Conservation (phyloP, 1,284 basidiomycete genomes). For the Leccinum insigne region DNA sequence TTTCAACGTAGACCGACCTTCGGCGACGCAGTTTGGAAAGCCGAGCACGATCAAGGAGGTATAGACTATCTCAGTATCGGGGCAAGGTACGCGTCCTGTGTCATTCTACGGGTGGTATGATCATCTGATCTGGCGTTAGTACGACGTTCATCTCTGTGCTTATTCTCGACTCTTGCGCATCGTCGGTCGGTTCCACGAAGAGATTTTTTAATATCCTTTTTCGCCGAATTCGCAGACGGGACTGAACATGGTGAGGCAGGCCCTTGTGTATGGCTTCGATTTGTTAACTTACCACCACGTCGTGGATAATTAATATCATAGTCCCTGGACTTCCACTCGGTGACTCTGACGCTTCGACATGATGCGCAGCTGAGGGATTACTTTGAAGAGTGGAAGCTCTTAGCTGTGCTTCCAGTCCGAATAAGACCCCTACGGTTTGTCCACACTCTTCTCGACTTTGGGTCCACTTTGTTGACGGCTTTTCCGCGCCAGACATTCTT, state of each 20-base stretch:
- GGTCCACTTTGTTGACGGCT: slow-evolving; percentile 1
- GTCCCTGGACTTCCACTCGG: slow-evolving; percentile 64
- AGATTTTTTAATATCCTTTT: slow-evolving; percentile 69
- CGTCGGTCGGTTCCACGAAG: slow-evolving; percentile 72
- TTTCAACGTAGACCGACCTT: slow-evolving; percentile 82
- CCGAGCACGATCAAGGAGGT: slow-evolving; percentile 86
- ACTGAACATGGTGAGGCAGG: slow-evolving; percentile 61
- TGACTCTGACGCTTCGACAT: slow-evolving; percentile 51
- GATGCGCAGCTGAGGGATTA: slow-evolving; percentile 59
- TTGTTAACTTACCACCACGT: slow-evolving; percentile 1
- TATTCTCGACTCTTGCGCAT: slow-evolving; percentile 71
- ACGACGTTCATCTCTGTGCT: slow-evolving; percentile 73
- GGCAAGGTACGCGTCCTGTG: slow-evolving; percentile 43
- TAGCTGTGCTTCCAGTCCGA: slow-evolving; percentile 48
- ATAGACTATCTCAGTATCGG: slow-evolving; percentile 64
- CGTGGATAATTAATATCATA: slow-evolving; percentile 23
- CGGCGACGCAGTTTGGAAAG: slow-evolving; percentile 82
- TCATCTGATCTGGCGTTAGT: slow-evolving; percentile 37
- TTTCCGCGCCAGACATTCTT: slow-evolving; percentile 48
- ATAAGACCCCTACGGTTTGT: slow-evolving; percentile 52
- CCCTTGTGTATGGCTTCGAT: neutral
- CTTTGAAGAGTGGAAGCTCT: slow-evolving; percentile 60
- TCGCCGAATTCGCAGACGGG: slow-evolving; percentile 54
- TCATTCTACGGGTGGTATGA: neutral
- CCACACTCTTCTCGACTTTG: neutral